Conservation (phyloP, 306 rosid species). For the Prosopis cineraria region DNA sequence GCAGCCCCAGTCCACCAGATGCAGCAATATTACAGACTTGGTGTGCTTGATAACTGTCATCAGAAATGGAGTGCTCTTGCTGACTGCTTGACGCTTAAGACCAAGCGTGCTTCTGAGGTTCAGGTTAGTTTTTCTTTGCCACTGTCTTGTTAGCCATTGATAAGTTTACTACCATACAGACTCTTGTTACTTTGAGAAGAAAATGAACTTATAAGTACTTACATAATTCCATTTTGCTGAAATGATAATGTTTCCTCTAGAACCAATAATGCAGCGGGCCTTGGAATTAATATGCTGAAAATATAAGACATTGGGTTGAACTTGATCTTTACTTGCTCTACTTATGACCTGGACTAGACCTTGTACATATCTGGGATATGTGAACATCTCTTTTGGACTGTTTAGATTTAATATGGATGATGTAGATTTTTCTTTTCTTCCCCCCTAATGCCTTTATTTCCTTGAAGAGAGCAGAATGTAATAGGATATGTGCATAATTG, state of each 20-base stretch:
- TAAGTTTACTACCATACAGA: neutral
- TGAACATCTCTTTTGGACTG: neutral
- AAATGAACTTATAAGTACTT: neutral
- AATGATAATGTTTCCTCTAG: neutral
- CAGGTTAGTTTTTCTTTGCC: slow-evolving; percentile 50
- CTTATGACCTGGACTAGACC: neutral
- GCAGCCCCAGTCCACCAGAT: slow-evolving; percentile 93
- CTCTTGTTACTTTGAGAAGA: neutral
- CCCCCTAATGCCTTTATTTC: neutral
- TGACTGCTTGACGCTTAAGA: slow-evolving; percentile 79
- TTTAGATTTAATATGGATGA: neutral
- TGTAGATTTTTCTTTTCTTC: neutral
- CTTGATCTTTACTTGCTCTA: neutral
- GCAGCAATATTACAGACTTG: slow-evolving; percentile 89
- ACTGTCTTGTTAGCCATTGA: neutral
- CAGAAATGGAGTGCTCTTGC: slow-evolving; percentile 62
- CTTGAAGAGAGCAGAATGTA: neutral
- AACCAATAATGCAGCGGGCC: neutral
- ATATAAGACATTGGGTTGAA: neutral
- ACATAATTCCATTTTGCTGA: neutral
- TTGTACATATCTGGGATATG: neutral
- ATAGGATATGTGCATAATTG: neutral
- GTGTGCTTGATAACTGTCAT: slow-evolving; percentile 71
- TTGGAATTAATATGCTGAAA: neutral
- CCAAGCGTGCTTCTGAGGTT: slow-evolving; percentile 55